Base-by-base conservation (phyloP, 2,329 filamentous ascomycete species). In the Colletotrichum caudatum region DNA sequence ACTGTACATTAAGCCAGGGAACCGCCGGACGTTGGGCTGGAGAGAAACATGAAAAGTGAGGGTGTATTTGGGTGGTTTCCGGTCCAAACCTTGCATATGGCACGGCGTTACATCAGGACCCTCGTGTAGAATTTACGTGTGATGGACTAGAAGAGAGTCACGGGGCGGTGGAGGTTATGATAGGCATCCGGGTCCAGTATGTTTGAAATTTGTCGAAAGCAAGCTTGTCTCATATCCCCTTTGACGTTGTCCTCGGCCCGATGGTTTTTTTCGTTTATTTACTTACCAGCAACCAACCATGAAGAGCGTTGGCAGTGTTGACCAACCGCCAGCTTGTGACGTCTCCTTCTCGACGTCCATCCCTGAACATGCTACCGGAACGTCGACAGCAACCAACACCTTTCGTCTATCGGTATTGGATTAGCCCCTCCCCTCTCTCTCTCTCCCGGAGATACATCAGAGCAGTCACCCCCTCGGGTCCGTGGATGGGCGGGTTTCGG, bases 91-190 rank as follows among this genome's bases (percentile, higher is more conserved):
- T 76, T 76, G 76, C 76, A 76, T 78, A 82, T 82, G 79, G 78
- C 77, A 80, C 76, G 80, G 81, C 80, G 81, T 82, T 82, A 73
- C 72, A 72, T 66, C 77, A 78, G 78, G 65, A 50, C 65, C 64
- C 64, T 76, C 74, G 74, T 82, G 79, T 82, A 81, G 74, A 79
- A 64, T 79, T 77, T 76, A 75, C 74, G 73, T 72, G 66, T 76
- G 75, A 78, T 41, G 62, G 67, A 58, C 66, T 72, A 53, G 66
- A 71, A 66, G 70, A 72, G 37, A 64, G 59, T 60, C 11, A 59
- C 23, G 65, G 65, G 59, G 64, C 51, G 65, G 69, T 54, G 69
- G 46, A 56, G 60, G 69, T 59, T 71, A 71, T 69, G 65, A 69
- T 71, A 71, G 59, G 69, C 59, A 66, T 64, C 53, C 65, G 59